Conservation (phyloP, 768 basidiomycete genomes). For the Daedaleopsis nitida region DNA sequence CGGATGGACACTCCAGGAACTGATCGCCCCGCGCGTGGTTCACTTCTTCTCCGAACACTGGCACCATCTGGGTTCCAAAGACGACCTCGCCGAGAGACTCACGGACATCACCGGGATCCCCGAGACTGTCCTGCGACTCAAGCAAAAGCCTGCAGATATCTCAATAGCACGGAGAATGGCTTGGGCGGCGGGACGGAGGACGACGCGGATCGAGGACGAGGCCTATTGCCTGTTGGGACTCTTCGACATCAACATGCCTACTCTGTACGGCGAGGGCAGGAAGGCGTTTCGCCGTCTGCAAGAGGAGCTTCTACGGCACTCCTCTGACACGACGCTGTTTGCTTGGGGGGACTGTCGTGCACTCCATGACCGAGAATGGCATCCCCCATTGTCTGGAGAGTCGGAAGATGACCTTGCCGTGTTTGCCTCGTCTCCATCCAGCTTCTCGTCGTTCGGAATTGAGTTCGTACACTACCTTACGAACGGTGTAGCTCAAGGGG, state of each 20-base stretch:
- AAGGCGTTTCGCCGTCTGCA: background rate
- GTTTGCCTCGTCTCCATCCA: no score
- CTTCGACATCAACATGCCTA: constrained; percentile 1
- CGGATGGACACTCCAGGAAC: constrained; percentile 1
- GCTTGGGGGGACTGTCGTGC: background rate
- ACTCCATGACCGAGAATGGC: no score
- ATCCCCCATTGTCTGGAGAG: no score
- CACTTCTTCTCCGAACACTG: background rate
- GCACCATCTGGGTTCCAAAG: background rate
- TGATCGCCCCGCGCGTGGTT: background rate
- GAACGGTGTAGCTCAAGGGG: no score
- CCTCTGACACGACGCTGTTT: background rate
- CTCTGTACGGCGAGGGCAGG: background rate
- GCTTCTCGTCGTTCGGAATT: no score
- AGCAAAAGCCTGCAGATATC: background rate
- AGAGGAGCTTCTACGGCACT: background rate
- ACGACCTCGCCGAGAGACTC: background rate
- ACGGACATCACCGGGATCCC: background rate
- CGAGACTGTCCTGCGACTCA: background rate
- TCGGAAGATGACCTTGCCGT: no score
- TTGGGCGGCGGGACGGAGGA: background rate
- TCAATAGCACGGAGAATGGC: background rate
- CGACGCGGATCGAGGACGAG: constrained; percentile 5
- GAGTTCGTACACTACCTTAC: no score
- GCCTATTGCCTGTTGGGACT: constrained; percentile 5